phyloP scores from a whole-genome alignment of 2,329 filamentous ascomycete species.

The Trichoderma sp. region DNA sequence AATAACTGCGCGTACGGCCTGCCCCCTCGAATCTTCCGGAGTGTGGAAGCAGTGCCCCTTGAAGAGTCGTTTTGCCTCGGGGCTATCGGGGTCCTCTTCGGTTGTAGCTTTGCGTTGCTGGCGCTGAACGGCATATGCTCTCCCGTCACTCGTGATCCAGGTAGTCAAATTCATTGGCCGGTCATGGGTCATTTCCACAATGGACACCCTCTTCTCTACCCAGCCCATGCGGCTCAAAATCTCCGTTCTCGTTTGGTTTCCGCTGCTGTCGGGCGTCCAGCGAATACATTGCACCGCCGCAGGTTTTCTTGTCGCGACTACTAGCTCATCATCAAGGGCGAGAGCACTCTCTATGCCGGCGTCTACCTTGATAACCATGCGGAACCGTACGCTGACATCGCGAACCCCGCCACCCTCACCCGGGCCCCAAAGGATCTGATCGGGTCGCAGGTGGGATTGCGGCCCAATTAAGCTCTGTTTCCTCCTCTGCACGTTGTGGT shows the following conservation, averaged over 20 bases:
- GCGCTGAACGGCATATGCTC: conserved; percentile 87
- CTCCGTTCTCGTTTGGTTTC: conserved; percentile 87
- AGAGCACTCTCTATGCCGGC: conserved; percentile 87
- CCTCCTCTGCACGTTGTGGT: conserved; percentile 62
- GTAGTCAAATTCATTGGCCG: conserved; percentile 94
- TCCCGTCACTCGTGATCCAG: conserved; percentile 88
- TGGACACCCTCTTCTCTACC: conserved; percentile 73
- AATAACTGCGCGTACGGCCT: conserved; percentile 75
- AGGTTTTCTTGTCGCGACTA: conserved; percentile 89
- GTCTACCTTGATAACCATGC: conserved; percentile 98
- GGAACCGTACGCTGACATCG: conserved; percentile 87
- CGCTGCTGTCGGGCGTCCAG: conserved; percentile 82
- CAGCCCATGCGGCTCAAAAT: conserved; percentile 84
- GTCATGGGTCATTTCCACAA: conserved; percentile 88
- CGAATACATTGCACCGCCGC: conserved; percentile 95
- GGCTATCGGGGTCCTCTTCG: conserved; percentile 43
- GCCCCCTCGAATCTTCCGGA: conserved; percentile 59
- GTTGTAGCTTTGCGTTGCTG: conserved; percentile 44
- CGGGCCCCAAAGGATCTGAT: conserved; percentile 69
- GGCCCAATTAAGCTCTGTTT: conserved; percentile 62
- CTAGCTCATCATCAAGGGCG: conserved; percentile 86
- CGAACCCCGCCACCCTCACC: conserved; percentile 81
- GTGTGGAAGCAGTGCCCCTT: conserved; percentile 88
- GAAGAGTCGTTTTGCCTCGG: conserved; percentile 69
- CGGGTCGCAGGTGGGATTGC: conserved; percentile 55